Conservation (phyloP, 2,329 filamentous ascomycete species). For the Ceratocystiopsis minuta region DNA sequence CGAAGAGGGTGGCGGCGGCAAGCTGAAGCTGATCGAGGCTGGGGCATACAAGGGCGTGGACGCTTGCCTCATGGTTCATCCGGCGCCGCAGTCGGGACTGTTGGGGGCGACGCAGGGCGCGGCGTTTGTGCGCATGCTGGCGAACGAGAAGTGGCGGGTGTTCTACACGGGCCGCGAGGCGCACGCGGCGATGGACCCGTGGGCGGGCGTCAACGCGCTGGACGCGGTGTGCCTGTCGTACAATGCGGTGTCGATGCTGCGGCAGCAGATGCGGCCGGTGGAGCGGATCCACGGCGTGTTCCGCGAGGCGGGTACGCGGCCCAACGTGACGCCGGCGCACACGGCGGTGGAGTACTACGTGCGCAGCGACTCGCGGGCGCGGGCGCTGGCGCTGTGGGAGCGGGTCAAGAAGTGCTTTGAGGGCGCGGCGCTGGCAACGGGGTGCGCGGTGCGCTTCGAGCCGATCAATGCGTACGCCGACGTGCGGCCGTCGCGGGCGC, state of each 20-base stretch:
- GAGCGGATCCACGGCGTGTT: slow-evolving; percentile 33
- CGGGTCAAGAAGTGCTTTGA: slow-evolving; percentile 18
- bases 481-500: slow-evolving; percentile 14
- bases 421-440: slow-evolving; percentile 18
- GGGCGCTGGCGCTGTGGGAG: slow-evolving; percentile 15
- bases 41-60: slow-evolving; percentile 21
- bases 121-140: slow-evolving; percentile 8
- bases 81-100: slow-evolving; percentile 5
- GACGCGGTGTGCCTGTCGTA: slow-evolving; percentile 24
- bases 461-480: slow-evolving; percentile 16
- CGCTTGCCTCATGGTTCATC: slow-evolving; percentile 24
- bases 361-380: slow-evolving; percentile 21
- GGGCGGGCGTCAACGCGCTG: slow-evolving; percentile 28
- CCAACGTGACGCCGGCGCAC: slow-evolving; percentile 19
- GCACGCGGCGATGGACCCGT: slow-evolving; percentile 27
- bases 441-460: slow-evolving; percentile 14
- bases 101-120: slow-evolving; percentile 4
- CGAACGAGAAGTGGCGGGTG: slow-evolving; percentile 13
- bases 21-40: slow-evolving; percentile 24
- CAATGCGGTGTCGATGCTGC: slow-evolving; percentile 22
- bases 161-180: slow-evolving; percentile 23
- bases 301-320: slow-evolving; percentile 18
- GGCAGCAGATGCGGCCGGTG: slow-evolving; percentile 28
- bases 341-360: slow-evolving; percentile 26
- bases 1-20: slow-evolving; percentile 24